Percentiles rank a stretch among this genome's conserved stretches.
phyloP scores from a whole-genome alignment of 768 basidiomycete species.

The Leccinum subgranulosum region DNA sequence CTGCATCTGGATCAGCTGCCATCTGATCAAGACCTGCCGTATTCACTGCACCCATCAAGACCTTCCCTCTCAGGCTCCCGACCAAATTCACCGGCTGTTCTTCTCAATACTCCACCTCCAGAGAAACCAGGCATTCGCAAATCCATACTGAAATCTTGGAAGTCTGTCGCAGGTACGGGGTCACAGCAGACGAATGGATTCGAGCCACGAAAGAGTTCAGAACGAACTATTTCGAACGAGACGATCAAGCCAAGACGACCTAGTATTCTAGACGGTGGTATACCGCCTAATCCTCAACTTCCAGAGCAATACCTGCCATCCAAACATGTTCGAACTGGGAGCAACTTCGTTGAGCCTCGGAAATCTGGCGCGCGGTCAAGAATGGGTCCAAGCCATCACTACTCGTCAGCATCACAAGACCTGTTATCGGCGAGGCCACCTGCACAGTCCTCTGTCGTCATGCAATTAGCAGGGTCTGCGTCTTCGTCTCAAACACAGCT shows the following conservation, averaged over 20 bases:
- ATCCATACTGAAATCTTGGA: conserved; percentile 71
- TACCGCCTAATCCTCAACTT: conserved; percentile 63
- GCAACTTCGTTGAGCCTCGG: conserved; percentile 28
- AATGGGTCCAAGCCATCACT: conserved; percentile 15
- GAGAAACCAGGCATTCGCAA: conserved; percentile 53
- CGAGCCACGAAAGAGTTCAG: conserved; percentile 39
- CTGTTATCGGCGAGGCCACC: conserved; percentile 15
- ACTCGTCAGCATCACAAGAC: conserved; percentile 32
- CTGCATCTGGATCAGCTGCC: conserved; percentile 47
- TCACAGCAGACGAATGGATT: conserved; percentile 28
- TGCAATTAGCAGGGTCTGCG: conserved; percentile 19
- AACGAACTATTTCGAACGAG: conserved; percentile 34
- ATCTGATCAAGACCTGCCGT: conserved; percentile 61
- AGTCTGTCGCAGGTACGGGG: conserved; percentile 40
- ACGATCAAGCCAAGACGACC: conserved; percentile 43
- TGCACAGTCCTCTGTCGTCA: conserved; percentile 11
- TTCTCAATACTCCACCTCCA: conserved; percentile 23
- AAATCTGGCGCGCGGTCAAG: conserved; percentile 21
- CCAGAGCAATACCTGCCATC: conserved; percentile 46
- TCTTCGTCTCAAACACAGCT: conserved; percentile 30
- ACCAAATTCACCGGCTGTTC: conserved; percentile 25
- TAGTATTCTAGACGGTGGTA: conserved; percentile 43
- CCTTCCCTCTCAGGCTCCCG: conserved; percentile 33
- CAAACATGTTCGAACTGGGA: conserved; percentile 32
- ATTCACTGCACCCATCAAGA: conserved; percentile 43